These are phyloP conservation scores for Candida qinlingensis DNA, from an alignment of 805 yeast species.

Conservation along the genomic window DNA sequence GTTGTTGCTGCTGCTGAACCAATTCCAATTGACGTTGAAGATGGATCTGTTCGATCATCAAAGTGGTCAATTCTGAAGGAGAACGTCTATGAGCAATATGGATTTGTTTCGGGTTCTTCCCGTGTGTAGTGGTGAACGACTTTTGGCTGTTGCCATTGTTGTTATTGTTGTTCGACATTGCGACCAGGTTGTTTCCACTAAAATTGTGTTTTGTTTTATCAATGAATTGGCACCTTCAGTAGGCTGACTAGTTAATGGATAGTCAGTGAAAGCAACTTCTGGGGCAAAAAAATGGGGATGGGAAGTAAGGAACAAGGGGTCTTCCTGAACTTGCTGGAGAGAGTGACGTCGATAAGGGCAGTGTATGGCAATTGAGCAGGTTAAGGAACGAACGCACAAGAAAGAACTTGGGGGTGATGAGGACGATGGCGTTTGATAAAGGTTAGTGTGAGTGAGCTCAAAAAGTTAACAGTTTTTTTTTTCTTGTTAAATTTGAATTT, in stretches of 20 bases:
- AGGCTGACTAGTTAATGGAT: too few species aligned
- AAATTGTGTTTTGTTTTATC: too few species aligned
- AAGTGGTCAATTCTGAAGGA: slow-evolving; percentile 88
- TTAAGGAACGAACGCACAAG: neutral
- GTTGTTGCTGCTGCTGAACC: slow-evolving; percentile 91
- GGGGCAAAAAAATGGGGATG: neutral
- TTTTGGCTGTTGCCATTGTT: slow-evolving; percentile 16
- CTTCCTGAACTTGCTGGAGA: neutral
- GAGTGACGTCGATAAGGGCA: neutral
- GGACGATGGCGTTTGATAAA: neutral
- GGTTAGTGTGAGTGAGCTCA: neutral
- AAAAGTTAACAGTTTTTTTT: neutral
- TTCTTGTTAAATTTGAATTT: neutral
- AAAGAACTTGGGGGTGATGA: neutral
- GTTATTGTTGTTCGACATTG: slow-evolving; percentile 6
- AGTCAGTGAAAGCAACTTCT: neutral
- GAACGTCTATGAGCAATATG: slow-evolving; percentile 97
- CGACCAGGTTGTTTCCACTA: neutral
- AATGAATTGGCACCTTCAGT: too few species aligned
- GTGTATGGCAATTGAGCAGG: neutral
- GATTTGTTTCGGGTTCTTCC: slow-evolving; percentile 51
- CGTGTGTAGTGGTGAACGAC: slow-evolving; percentile 31
- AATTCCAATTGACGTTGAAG: slow-evolving; percentile 89
- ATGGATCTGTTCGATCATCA: slow-evolving; percentile 85
- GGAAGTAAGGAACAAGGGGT: neutral